Base-by-base conservation (phyloP, 208 protist genomes). In the Angomonas deanei region DNA sequence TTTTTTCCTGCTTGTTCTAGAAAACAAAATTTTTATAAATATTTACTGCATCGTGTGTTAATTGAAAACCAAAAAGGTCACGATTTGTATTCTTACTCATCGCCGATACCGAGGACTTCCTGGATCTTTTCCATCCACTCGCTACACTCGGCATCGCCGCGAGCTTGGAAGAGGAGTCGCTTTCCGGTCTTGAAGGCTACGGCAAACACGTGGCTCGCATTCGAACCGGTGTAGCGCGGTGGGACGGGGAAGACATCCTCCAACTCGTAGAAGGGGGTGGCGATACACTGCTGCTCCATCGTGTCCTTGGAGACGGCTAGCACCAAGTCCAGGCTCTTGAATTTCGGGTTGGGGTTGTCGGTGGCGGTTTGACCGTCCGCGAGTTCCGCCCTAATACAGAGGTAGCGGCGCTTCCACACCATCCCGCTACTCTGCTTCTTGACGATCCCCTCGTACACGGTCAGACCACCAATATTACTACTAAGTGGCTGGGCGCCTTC, bases 101-200 rank as follows among this genome's bases (percentile, higher is more conserved):
- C 78, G 19, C 72, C 81, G 55, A 92, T 86, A 11, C 85, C 85
- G 21, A 92, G 70, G 0, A 83, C 85, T 11, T 92, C 78, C 60
- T 92, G 85, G 55, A 92, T 92, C 60, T 92, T 92, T 31, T 74
- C 68, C 80, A 92, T 92, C 85, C 85, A 92, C 30, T 62, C 66
- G 63, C 80, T 73, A 30, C 84, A 76, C 63, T 91, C 80, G 24
- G 70, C 64, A 55, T 84, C 72, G 50, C 72, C 77, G 53, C 78
- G 77, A 0, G 80, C 80, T 58, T 91, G 84, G 49, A 91, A 91
- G 1, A 76, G 79, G 15, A 91, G 68, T 3, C 84, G 73, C 66
- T 86, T 87, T 15, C 84, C 84, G 0, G 80, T 84, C 53, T 86
- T 91, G 67, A 87, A 91, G 36, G 84, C 84, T 15, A 91, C 84